Conservation (phyloP, 148 eudicot genomes). For the Spergularia bocconei region DNA sequence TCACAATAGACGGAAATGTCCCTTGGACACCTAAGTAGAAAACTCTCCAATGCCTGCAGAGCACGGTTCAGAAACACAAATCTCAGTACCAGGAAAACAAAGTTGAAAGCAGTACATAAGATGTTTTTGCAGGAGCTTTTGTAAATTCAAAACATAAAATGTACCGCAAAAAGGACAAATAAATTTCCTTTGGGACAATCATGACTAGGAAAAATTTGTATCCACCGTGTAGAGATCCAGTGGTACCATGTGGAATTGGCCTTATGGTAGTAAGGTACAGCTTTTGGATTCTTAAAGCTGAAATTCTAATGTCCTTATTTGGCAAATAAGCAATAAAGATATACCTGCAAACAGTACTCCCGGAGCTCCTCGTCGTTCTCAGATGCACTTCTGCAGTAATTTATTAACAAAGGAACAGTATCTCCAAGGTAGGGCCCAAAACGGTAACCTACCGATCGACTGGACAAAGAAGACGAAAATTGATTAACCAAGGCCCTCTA, state of each 20-base stretch:
- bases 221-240: neutral
- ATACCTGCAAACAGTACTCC: conserved; percentile 96
- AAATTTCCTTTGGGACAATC: too few relatives aligned
- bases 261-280: neutral
- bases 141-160: too few relatives aligned
- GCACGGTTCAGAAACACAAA: neutral
- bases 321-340: neutral
- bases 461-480: conserved; percentile 20
- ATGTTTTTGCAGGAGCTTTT: neutral
- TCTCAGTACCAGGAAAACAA: neutral
- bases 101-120: neutral
- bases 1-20: conserved; percentile 77
- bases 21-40: conserved; percentile 90
- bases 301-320: neutral
- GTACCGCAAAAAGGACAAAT: neutral
- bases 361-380: conserved; percentile 99
- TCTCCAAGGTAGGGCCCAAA: conserved; percentile 96
- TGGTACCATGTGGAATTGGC: neutral
- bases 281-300: neutral
- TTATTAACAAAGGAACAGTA: conserved; percentile 74
- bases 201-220: too few relatives aligned
- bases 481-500: conserved; percentile 7
- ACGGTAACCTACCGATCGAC: conserved; percentile 97
- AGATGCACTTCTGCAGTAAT: conserved; percentile 81
- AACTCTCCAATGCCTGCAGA: conserved; percentile 90